Evolutionary conservation across 208 protist genomes (phyloP).

Genomic region (Novymonas esmeraldas): DNA sequence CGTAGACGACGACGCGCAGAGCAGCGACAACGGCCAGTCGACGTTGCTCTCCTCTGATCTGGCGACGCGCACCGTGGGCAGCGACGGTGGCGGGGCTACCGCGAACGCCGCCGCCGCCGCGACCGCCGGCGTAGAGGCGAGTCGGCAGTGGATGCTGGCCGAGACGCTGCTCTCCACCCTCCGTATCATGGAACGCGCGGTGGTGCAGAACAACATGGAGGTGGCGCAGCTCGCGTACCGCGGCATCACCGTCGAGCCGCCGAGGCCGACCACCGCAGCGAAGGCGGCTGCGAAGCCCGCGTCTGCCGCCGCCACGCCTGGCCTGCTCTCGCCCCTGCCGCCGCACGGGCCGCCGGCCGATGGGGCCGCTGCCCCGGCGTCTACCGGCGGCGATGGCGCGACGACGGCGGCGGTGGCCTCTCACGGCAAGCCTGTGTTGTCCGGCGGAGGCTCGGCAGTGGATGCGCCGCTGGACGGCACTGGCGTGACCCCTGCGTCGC

Average conservation of each 20-base stretch:
- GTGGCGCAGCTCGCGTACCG: slow-evolving; percentile 87
- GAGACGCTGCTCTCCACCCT: slow-evolving; percentile 82
- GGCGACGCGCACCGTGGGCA: slow-evolving; percentile 1
- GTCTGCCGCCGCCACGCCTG: background rate
- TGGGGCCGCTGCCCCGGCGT: background rate
- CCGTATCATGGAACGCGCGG: slow-evolving; percentile 90
- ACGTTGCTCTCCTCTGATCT: slow-evolving; percentile 32
- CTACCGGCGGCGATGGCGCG: background rate
- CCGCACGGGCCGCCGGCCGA: slow-evolving; percentile 11
- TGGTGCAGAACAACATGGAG: slow-evolving; percentile 91
- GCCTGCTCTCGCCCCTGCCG: background rate
- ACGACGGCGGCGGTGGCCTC: background rate
- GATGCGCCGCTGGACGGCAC: background rate
- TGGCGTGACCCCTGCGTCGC: background rate
- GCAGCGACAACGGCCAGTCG: slow-evolving; percentile 46
- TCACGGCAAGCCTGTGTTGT: background rate
- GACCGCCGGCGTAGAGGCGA: slow-evolving; percentile 9
- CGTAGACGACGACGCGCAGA: slow-evolving; percentile 22
- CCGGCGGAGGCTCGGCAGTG: background rate
- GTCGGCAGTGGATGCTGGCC: slow-evolving; percentile 74
- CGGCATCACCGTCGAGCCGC: slow-evolving; percentile 66
- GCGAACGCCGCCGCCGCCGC: background rate
- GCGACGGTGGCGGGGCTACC: background rate
- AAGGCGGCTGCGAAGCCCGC: background rate
- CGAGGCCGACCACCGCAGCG: background rate